Percentiles rank a stretch among this genome's conserved stretches.
Evolutionary conservation across 768 basidiomycete genomes (phyloP).

Genomic region (Pleurotus eryngii): DNA sequence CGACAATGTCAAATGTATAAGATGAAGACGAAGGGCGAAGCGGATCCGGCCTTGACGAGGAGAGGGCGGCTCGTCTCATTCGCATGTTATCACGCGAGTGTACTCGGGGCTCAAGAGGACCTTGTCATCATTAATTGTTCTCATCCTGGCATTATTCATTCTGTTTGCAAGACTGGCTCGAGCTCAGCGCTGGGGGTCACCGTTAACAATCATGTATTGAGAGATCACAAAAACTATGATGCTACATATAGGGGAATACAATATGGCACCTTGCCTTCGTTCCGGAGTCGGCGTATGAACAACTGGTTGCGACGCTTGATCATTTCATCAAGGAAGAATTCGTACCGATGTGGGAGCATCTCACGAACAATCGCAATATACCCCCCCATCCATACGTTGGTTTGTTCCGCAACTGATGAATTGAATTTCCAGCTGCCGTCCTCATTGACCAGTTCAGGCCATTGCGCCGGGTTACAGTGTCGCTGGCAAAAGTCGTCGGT

Average conservation of each 20-base stretch:
- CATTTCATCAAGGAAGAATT: constrained; percentile 37
- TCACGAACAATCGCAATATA: constrained; percentile 28
- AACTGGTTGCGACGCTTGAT: constrained; percentile 23
- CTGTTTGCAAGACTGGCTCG: no score
- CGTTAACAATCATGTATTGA: no score
- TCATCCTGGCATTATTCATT: no score
- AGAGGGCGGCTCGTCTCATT: no score
- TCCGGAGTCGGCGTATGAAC: not conserved
- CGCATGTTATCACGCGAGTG: no score
- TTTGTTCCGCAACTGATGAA: constrained; percentile 31
- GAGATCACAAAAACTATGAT: no score
- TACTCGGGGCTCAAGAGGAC: no score
- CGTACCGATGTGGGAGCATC: constrained; percentile 28
- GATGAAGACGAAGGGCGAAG: no score
- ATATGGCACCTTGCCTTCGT: not conserved
- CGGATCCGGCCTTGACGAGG: no score
- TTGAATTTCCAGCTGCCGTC: constrained; percentile 31
- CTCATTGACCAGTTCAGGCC: constrained; percentile 12
- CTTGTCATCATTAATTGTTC: no score
- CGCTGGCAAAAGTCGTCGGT: constrained; percentile 15
- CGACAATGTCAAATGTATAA: no score
- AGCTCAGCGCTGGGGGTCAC: no score
- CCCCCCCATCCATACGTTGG: constrained; percentile 29
- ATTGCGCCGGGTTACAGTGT: constrained; percentile 20
- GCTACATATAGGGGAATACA: not conserved